A percentile compares a stretch with the other conserved stretches of the same genome.
phyloP scores from a whole-genome alignment of 2,329 filamentous ascomycete species.

The Westerdykella sp. region DNA sequence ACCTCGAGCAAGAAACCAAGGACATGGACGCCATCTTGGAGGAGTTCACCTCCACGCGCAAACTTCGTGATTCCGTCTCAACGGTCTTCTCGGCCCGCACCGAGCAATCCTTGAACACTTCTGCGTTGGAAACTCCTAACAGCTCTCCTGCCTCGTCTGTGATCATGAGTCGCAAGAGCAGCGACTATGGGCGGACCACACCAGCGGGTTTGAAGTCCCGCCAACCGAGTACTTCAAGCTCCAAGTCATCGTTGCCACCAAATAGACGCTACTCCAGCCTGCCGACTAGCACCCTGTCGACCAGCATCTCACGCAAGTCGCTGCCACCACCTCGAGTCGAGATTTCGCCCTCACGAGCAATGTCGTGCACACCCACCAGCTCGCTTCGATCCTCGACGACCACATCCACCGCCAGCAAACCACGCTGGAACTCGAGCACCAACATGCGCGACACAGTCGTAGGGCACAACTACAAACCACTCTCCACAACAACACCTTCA shows the following conservation, averaged over 20 bases:
- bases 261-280: slow-evolving; percentile 46
- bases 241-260: slow-evolving; percentile 35
- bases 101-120: slow-evolving; percentile 65
- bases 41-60: slow-evolving; percentile 61
- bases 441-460: slow-evolving; percentile 35
- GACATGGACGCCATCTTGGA: slow-evolving; percentile 72
- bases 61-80: slow-evolving; percentile 85
- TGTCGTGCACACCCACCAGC: slow-evolving; percentile 21
- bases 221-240: slow-evolving; percentile 41
- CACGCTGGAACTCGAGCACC: slow-evolving; percentile 36
- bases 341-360: slow-evolving; percentile 20
- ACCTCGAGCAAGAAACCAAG: slow-evolving; percentile 67
- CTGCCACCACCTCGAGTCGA: slow-evolving; percentile 15
- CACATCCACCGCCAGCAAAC: slow-evolving; percentile 24
- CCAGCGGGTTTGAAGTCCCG: slow-evolving; percentile 45
- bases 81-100: slow-evolving; percentile 70
- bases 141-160: slow-evolving; percentile 63
- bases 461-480: slow-evolving; percentile 36
- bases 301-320: slow-evolving; percentile 19
- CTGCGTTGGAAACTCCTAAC: slow-evolving; percentile 56
- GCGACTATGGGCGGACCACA: slow-evolving; percentile 42
- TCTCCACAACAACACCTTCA: slow-evolving; percentile 30
- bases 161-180: slow-evolving; percentile 49
- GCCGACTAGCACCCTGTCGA: slow-evolving; percentile 27
- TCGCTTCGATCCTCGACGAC: slow-evolving; percentile 20